Percentiles rank a stretch among this genome's conserved stretches.
These are phyloP conservation scores for Pisolithus sp. DNA, from an alignment of 768 basidiomycete genomes.

Conservation along the genomic window DNA sequence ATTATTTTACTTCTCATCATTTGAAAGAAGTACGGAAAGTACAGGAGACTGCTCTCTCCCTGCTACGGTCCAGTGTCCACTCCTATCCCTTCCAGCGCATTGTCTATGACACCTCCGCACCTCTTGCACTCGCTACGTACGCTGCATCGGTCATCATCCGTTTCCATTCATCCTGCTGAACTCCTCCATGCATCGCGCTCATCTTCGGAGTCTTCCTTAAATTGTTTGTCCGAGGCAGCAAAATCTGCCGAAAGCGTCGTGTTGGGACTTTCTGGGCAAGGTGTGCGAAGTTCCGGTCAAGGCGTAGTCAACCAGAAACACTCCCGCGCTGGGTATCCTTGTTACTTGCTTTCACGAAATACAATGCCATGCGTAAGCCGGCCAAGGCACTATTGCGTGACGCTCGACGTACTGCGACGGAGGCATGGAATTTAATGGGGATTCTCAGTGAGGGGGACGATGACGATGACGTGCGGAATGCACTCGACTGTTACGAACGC, in stretches of 20 bases:
- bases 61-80: conserved; percentile 56
- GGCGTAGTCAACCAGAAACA: conserved; percentile 29
- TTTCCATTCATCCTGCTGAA: conserved; percentile 70
- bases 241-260: conserved; percentile 64
- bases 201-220: conserved; percentile 42
- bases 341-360: conserved; percentile 39
- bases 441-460: conserved; percentile 60
- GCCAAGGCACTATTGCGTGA: conserved; percentile 59
- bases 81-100: conserved; percentile 37
- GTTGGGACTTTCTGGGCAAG: conserved; percentile 42
- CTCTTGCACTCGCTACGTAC: conserved; percentile 59
- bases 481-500: too few species aligned
- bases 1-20: conserved; percentile 55
- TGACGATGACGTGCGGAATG: too few species aligned
- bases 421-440: conserved; percentile 72
- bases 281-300: conserved; percentile 29
- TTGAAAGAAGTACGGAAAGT: too few species aligned
- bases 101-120: conserved; percentile 47
- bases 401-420: conserved; percentile 62
- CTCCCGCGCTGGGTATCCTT: conserved; percentile 37
- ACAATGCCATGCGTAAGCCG: conserved; percentile 45
- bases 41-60: too few species aligned
- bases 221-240: conserved; percentile 57
- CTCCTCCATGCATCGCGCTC: conserved; percentile 50
- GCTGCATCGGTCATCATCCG: conserved; percentile 63